A percentile compares a stretch with the other conserved stretches of the same genome.
These are phyloP conservation scores for Auricularia auricula-judae DNA, from an alignment of 768 basidiomycete species.

Conservation along the genomic window DNA sequence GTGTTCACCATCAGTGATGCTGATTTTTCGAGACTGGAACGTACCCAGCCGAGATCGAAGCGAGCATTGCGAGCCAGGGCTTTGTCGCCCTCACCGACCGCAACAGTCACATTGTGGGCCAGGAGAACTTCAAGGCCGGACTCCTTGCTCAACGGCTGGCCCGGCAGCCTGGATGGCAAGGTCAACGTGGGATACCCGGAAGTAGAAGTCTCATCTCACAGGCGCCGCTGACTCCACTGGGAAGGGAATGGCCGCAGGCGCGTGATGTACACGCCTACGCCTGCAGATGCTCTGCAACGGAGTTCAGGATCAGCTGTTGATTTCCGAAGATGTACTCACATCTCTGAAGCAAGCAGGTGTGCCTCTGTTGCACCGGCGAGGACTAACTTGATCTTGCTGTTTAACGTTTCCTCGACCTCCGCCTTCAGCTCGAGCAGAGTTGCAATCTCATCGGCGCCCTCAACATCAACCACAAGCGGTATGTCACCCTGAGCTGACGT, in stretches of 20 bases:
- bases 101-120: conserved; percentile 21
- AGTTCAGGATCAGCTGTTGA: background rate
- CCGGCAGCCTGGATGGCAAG: conserved; percentile 15
- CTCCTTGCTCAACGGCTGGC: conserved; percentile 24
- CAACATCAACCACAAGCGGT: conserved; percentile 55
- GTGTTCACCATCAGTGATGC: conserved; percentile 8
- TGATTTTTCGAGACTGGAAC: conserved; percentile 21
- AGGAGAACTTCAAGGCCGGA: conserved; percentile 21
- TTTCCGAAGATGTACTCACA: conserved; percentile 23
- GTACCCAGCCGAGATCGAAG: conserved; percentile 3
- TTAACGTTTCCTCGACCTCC: conserved; percentile 46
- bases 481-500: conserved; percentile 38
- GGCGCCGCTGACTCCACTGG: conserved; percentile 22
- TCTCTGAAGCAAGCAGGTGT: conserved; percentile 55
- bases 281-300: conserved; percentile 7
- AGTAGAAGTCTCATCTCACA: conserved; percentile 7
- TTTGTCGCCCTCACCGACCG: conserved; percentile 17
- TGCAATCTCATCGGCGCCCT: conserved; percentile 66
- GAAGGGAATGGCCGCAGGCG: conserved; percentile 25
- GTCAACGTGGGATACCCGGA: background rate
- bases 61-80: conserved; percentile 23
- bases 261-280: conserved; percentile 28
- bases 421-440: conserved; percentile 55
- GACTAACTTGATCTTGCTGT: conserved; percentile 48
- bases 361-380: conserved; percentile 54